Conservation (phyloP, 257 asterid species). For the Fraxinus pennsylvanica region DNA sequence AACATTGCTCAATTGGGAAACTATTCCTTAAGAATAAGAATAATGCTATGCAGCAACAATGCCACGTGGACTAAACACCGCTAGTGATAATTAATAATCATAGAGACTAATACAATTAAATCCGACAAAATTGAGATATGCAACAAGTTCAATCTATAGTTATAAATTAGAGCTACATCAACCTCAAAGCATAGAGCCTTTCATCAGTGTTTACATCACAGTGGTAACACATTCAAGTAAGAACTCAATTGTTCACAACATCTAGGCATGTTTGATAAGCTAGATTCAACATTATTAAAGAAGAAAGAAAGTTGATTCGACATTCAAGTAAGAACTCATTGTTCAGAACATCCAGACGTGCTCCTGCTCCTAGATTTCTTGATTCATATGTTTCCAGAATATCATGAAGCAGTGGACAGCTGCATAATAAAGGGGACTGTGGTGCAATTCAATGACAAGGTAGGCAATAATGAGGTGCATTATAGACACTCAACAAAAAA, state of each 20-base stretch:
- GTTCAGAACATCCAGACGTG: not conserved
- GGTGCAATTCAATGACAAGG: not conserved
- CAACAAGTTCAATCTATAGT: no score
- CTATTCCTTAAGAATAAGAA: no score
- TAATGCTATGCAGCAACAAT: no score
- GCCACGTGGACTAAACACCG: no score
- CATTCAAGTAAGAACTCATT: not conserved
- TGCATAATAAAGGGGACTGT: not conserved
- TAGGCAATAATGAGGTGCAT: not conserved
- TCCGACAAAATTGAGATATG: no score
- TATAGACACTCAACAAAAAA: not conserved
- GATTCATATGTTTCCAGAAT: not conserved
- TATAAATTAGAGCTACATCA: not conserved
- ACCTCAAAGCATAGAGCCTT: not conserved
- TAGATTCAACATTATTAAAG: no score
- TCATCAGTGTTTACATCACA: not conserved
- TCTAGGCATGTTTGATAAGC: no score
- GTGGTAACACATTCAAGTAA: not conserved
- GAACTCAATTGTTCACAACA: not conserved
- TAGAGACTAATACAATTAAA: no score
- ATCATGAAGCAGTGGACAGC: not conserved
- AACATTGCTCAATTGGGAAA: no score
- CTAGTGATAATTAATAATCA: no score
- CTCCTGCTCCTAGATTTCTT: not conserved
- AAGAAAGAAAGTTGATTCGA: no score